Percentiles rank a stretch among this genome's conserved stretches.
phyloP scores from a whole-genome alignment of 805 yeast genomes.

The Yamadazyma philogaea region DNA sequence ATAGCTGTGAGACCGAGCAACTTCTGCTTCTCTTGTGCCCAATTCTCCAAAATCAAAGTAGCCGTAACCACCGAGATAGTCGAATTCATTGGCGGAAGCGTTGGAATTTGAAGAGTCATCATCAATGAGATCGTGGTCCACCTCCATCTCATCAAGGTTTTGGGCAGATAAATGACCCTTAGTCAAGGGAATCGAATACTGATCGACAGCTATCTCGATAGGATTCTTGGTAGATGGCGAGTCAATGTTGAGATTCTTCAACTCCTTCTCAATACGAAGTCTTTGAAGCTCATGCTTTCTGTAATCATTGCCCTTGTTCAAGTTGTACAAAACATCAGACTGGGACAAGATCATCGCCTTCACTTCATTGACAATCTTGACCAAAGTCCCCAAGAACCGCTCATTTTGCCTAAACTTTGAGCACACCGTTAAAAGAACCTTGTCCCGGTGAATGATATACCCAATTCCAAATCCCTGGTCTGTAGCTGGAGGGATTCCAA shows the following conservation, averaged over 20 bases:
- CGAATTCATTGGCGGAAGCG: slow-evolving; percentile 12
- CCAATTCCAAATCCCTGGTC: slow-evolving; percentile 94
- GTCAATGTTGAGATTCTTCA: slow-evolving; percentile 25
- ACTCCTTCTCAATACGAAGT: slow-evolving; percentile 34
- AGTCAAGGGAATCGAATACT: slow-evolving; percentile 17
- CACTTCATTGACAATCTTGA: slow-evolving; percentile 58
- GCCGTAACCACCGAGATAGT: slow-evolving; percentile 77
- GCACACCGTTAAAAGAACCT: slow-evolving; percentile 75
- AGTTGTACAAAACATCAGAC: slow-evolving; percentile 28
- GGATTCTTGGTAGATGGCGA: slow-evolving; percentile 24
- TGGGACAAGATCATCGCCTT: slow-evolving; percentile 45
- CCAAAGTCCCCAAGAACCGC: slow-evolving; percentile 68
- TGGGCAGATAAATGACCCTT: slow-evolving; percentile 3
- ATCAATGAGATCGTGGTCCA: background rate
- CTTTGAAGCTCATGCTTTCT: slow-evolving; percentile 33
- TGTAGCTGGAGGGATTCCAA: slow-evolving; percentile 90
- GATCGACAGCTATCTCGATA: slow-evolving; percentile 22
- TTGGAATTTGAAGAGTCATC: slow-evolving; percentile 5
- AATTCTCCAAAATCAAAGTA: slow-evolving; percentile 74
- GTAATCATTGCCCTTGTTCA: slow-evolving; percentile 28
- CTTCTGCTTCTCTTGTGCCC: slow-evolving; percentile 48
- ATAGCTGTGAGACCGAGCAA: slow-evolving; percentile 30
- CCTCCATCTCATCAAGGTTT: background rate
- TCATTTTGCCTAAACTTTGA: slow-evolving; percentile 87
- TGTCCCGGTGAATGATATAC: slow-evolving; percentile 77